These are phyloP conservation scores for Leccinum truebloodii DNA, from an alignment of 768 basidiomycete genomes.

Conservation along the genomic window DNA sequence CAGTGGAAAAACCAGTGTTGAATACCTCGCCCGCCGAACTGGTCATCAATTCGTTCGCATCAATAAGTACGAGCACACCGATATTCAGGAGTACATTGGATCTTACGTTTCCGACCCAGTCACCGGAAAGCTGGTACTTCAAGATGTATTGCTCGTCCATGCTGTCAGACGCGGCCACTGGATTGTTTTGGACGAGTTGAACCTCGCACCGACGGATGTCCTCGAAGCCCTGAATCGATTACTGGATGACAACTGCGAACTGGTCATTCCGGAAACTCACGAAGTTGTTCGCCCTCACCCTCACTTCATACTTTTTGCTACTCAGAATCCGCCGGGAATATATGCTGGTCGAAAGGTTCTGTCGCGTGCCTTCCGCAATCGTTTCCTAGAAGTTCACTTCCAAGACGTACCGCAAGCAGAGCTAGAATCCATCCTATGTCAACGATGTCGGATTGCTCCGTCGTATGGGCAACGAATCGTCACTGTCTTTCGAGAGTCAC, in stretches of 20 bases:
- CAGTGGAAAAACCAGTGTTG: slow-evolving; percentile 96
- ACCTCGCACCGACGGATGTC: slow-evolving; percentile 96
- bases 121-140: slow-evolving; percentile 91
- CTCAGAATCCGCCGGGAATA: slow-evolving; percentile 95
- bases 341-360: slow-evolving; percentile 95
- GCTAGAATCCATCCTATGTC: slow-evolving; percentile 90
- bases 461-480: slow-evolving; percentile 93
- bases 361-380: slow-evolving; percentile 94
- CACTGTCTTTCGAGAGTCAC: slow-evolving; percentile 87
- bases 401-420: slow-evolving; percentile 95
- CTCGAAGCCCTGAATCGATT: slow-evolving; percentile 96
- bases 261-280: slow-evolving; percentile 93
- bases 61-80: slow-evolving; percentile 99
- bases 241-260: slow-evolving; percentile 95
- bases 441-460: slow-evolving; percentile 89
- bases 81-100: slow-evolving; percentile 98
- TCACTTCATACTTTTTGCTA: slow-evolving; percentile 97
- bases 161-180: slow-evolving; percentile 94
- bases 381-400: slow-evolving; percentile 97
- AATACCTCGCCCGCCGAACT: slow-evolving; percentile 89
- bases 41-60: slow-evolving; percentile 97
- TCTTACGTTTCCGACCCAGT: slow-evolving; percentile 92
- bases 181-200: slow-evolving; percentile 98
- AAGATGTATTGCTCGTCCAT: slow-evolving; percentile 90
- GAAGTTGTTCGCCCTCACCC: slow-evolving; percentile 93